Evolutionary conservation across 2,329 filamentous ascomycete species (phyloP).

Genomic region (Talaromyces sp.): DNA sequence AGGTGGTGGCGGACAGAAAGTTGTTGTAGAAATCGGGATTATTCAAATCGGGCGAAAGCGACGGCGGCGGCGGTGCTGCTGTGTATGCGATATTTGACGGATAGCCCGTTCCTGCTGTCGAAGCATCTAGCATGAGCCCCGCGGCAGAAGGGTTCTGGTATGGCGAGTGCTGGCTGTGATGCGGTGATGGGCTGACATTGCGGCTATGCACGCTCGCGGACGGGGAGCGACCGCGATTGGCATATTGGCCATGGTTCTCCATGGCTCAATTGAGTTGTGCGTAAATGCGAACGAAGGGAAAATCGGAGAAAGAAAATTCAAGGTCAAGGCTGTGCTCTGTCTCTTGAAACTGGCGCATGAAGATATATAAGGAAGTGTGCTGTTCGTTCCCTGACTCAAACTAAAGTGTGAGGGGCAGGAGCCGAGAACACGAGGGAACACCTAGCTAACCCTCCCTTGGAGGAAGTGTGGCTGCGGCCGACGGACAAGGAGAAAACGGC

Average conservation of each 20-base stretch:
- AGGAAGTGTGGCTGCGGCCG: background rate
- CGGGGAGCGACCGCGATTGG: conserved; percentile 35
- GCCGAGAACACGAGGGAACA: conserved; percentile 5
- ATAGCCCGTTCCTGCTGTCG: conserved; percentile 31
- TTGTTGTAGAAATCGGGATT: conserved; percentile 32
- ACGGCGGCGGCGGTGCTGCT: conserved; percentile 14
- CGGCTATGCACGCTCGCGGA: conserved; percentile 38
- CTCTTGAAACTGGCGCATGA: background rate
- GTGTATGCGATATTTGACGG: conserved; percentile 32
- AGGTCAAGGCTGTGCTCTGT: conserved; percentile 13
- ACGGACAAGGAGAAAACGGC: background rate
- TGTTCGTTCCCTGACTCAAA: background rate
- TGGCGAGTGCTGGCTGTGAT: conserved; percentile 30
- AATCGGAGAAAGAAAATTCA: background rate
- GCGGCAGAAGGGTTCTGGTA: conserved; percentile 33
- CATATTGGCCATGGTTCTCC: conserved; percentile 15
- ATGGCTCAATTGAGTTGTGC: conserved; percentile 10
- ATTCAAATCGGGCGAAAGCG: conserved; percentile 24
- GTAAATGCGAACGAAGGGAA: background rate
- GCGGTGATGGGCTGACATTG: conserved; percentile 43
- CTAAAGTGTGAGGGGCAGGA: conserved; percentile 11
- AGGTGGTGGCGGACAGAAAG: conserved; percentile 35
- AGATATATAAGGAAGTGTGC: background rate
- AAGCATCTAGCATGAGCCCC: conserved; percentile 36
- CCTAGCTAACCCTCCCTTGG: background rate